Evolutionary conservation across 441 rosid genomes (phyloP).

Genomic region (Daphne laureola): DNA sequence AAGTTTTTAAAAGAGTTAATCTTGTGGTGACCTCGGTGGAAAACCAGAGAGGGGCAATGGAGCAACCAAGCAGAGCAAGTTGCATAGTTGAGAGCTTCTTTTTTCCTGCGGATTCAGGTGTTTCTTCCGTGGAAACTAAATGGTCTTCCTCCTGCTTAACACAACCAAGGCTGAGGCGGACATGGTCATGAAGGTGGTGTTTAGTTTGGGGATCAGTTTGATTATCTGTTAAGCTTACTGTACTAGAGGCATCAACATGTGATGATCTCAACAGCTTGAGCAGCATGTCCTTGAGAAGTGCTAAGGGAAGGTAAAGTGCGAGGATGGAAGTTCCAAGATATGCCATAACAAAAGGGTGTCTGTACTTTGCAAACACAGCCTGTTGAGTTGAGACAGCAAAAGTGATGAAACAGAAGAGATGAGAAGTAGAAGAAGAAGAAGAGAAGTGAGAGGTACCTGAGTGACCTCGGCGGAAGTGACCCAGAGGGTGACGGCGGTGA

Average conservation of each 20-base stretch:
- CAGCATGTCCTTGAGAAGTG: slow-evolving; percentile 33
- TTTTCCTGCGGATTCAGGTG: neutral
- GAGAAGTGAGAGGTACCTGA: slow-evolving; percentile 20
- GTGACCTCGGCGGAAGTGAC: slow-evolving; percentile 47
- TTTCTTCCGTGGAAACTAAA: slow-evolving; percentile 2
- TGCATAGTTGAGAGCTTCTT: slow-evolving; percentile 14
- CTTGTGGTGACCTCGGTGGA: slow-evolving; percentile 28
- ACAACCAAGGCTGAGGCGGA: slow-evolving; percentile 7
- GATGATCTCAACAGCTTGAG: slow-evolving; percentile 12
- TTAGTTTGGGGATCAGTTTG: slow-evolving; percentile 11
- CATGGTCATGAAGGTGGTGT: slow-evolving; percentile 10
- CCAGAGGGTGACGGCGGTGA: slow-evolving; percentile 34
- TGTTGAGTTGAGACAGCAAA: slow-evolving; percentile 1
- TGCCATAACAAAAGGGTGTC: slow-evolving; percentile 40
- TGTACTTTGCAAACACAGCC: slow-evolving; percentile 30
- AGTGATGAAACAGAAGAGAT: too few species aligned
- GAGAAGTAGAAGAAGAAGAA: neutral
- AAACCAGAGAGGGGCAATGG: slow-evolving; percentile 34
- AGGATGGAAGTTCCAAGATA: slow-evolving; percentile 37
- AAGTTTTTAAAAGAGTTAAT: too few species aligned
- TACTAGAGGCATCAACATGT: neutral
- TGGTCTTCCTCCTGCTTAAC: slow-evolving; percentile 16
- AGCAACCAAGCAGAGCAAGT: slow-evolving; percentile 17
- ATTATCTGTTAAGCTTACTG: slow-evolving; percentile 1
- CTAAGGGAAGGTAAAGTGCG: slow-evolving; percentile 36